A percentile compares a stretch with the other conserved stretches of the same genome.
Evolutionary conservation across 805 yeast species (phyloP).

Genomic region (Candida nanaspora): DNA sequence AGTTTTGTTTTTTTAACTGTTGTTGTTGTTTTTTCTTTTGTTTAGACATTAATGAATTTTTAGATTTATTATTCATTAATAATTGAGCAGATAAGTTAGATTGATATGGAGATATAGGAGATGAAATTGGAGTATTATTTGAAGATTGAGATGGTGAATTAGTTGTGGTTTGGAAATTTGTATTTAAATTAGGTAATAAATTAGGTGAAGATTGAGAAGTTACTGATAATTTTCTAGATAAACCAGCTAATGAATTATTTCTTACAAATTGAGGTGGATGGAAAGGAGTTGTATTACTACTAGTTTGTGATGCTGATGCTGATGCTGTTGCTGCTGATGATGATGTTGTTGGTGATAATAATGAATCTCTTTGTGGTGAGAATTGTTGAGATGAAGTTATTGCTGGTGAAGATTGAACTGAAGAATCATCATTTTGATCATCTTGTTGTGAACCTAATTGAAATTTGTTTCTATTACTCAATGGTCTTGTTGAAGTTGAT

Average conservation of each 20-base stretch:
- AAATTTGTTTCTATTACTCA: neutral
- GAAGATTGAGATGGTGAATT: neutral
- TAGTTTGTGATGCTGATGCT: constrained; percentile 6
- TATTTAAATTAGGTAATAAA: neutral
- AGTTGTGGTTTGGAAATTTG: neutral
- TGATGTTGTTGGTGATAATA: neutral
- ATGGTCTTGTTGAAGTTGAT: neutral
- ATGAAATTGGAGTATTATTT: no score
- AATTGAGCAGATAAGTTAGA: no score
- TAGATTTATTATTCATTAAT: neutral
- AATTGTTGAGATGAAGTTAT: constrained; percentile 2
- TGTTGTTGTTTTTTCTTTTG: neutral
- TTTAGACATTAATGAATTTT: neutral
- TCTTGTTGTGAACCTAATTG: neutral
- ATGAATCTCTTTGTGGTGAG: no score
- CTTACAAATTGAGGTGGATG: constrained; percentile 10
- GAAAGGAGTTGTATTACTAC: no score
- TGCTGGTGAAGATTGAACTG: neutral
- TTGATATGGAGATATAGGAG: no score
- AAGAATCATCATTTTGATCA: neutral
- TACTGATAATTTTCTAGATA: constrained; percentile 15
- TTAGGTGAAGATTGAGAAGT: constrained; percentile 9
- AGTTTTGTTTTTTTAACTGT: neutral
- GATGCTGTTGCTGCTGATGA: constrained; percentile 5
- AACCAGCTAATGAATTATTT: constrained; percentile 19